Base-by-base conservation (phyloP, 2,329 filamentous ascomycete species). In the Graphiopsis chlorocephala region DNA sequence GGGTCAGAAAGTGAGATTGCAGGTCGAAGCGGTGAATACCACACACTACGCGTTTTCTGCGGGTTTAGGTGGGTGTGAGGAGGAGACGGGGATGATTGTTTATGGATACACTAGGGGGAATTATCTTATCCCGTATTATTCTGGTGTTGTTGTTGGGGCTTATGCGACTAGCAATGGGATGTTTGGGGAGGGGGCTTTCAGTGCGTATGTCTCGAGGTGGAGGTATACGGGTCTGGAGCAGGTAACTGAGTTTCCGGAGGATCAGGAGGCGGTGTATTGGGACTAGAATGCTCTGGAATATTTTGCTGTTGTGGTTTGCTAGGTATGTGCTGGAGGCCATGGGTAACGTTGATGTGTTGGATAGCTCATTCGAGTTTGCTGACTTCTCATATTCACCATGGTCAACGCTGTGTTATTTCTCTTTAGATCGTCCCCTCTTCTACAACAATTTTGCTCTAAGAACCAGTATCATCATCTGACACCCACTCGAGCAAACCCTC, bases 11-110 rank as follows among this genome's bases (percentile, higher is more conserved):
- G 68, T 84, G n/a, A 77, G 72, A 1, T 47, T 78, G 20, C 77
- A 81, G 65, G 78, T 84, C 53, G 76, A 78, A 63, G 77, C 80
- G 3, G 68, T 75, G 12, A 84, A 85, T 58, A 71, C 70, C 61
- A 83, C 81, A 2, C 81, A 83, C 65, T 83, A 82, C 63, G 64
- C 71, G 5, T 77, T 77, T 58, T 67, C 69, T 25, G 74, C 72
- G 15, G 71, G 68, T 4, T 69, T 63, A 12, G 65, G 63, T 15
- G 65, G 65, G 8, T 58, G 52, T 23, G 65, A 65, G 2, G 63
- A 45, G 47, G 55, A 67, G 17, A 61, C 58, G 14, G 47, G 56
- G 33, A 63, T 65, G 59, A 25, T 15, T 26, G 35, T 64, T 4
- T 65, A 63, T 64, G 65, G 63, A 7, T 67, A 64, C 20, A 57